Base-by-base conservation (phyloP, 208 protist genomes). In the Wallacemonas sp. region DNA sequence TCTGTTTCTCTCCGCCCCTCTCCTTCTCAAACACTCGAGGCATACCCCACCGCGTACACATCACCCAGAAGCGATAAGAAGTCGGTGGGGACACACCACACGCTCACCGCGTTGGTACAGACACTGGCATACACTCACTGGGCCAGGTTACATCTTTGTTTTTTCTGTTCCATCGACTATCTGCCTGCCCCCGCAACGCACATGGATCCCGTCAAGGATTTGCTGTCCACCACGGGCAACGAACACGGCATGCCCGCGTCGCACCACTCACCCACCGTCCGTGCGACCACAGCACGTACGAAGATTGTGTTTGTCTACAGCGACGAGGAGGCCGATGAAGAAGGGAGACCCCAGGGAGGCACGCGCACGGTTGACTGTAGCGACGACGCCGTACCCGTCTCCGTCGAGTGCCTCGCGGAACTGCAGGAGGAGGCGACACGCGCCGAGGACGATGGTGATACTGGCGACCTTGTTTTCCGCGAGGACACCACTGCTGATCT, bases 291-390 rank as follows among this genome's bases (percentile, higher is more conserved):
- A 5, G 46, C 57, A 6, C 76, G 76, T 59, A 77, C 68, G 0
- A 87, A 86, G 58, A 63, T 87, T 63, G 83, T 91, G 6, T 93
- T 89, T 66, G 30, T 93, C 10, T 93, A 90, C 73, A 91, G 83
- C 33, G 81, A 85, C 63, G 87, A 93, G 44, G 87, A 93, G 13
- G 83, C 76, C 1, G 75, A 76, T 4, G 39, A 39, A 68, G 17
- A 32, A 26, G 17, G 36, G 5, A n/a, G 39, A 68, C 3, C 8
- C 5, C 36, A 5, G 54, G 22, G 9, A 34, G 2, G 38, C 66
- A 46, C 66, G 52, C 27, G 48, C 42, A 50, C 63, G 42, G 59
- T 39, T 13, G 50, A 57, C 50, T 57, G 50, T 32, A 41, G 41
- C 55, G 13, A 0, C 13, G n/a, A 71, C 10, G 71, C 66, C 10